phyloP scores from a whole-genome alignment of 1,139 yeast species.

The Diutina ranongensis region DNA sequence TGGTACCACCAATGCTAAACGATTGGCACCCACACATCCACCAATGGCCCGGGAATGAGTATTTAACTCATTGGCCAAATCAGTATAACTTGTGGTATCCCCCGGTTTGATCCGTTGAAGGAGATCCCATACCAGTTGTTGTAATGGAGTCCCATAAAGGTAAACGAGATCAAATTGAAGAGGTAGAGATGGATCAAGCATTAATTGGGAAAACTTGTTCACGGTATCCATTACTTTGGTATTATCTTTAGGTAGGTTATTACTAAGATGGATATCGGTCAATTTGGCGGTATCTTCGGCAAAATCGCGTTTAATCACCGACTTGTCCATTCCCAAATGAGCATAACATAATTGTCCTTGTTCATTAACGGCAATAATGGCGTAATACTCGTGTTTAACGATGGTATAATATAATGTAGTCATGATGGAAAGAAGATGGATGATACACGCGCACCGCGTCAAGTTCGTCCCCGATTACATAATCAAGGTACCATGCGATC shows the following conservation, averaged over 20 bases:
- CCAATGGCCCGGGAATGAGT: not conserved
- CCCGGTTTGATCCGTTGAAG: not conserved
- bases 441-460: not conserved
- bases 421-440: not conserved
- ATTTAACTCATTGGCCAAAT: not conserved
- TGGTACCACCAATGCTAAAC: not conserved
- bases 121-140: not conserved
- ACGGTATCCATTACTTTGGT: not conserved
- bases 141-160: not conserved
- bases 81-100: not conserved
- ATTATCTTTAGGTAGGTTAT: not conserved
- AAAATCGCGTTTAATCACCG: not conserved
- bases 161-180: not conserved
- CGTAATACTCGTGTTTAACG: not conserved
- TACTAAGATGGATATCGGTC: not conserved
- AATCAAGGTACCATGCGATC: conserved; percentile 26
- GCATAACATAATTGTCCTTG: not conserved
- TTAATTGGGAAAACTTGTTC: not conserved
- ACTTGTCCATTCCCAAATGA: not conserved
- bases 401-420: not conserved
- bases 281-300: not conserved
- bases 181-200: not conserved
- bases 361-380: not conserved
- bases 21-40: not conserved
- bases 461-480: not conserved